Evolutionary conservation across 2,329 filamentous ascomycete genomes (phyloP), one percentile per base, ranked within the genome.

Genomic region (Penicillium sp.): DNA sequence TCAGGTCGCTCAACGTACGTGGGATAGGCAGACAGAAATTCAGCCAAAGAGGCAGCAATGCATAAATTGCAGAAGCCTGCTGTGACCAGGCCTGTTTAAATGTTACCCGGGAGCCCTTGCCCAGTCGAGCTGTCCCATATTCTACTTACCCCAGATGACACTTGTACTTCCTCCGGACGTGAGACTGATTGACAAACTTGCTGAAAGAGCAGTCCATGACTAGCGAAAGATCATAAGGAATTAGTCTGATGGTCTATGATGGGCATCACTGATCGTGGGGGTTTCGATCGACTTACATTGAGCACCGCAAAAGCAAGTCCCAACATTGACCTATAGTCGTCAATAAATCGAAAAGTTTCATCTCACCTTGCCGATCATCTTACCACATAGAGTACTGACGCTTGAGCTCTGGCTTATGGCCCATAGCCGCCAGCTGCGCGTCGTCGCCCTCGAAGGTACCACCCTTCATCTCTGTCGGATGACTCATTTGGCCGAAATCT

Each of bases 131-230:
- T 5, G 14, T 42, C 17, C 53, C 22, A 2, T 11, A 25, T 22
- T 42, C 48, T 25, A 42, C 69, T 22, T 63, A 84, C 90, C 90
- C 89, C 90, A 93, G 58, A 93, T 83, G 25, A 92, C 88, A 52
- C 87, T 83, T 7, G 84, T 87, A 11, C 88, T 84, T 0, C 90
- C 90, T 34, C 90, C 90, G n/a, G 85, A 88, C 0, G 89, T 88
- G 35, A 93, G 78, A 7, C 86, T 84, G 8, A 88, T 77, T 3
- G 81, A 84, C 52, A 87, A 72, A 45, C 83, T 86, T 1, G 84
- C 81, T 7, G 83, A 83, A 4, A 87, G 76, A 3, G 84, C 84
- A 2, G 84, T 86, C 85, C 85, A 87, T 2, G 84, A 85, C 73
- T 74, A 50, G 25, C 41, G 11, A 2, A 8, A 17, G 35, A 28